Percentiles rank a stretch among this genome's conserved stretches.
These are phyloP conservation scores for Pyrenophora teres DNA, from an alignment of 2,329 filamentous ascomycete genomes.

Conservation along the genomic window DNA sequence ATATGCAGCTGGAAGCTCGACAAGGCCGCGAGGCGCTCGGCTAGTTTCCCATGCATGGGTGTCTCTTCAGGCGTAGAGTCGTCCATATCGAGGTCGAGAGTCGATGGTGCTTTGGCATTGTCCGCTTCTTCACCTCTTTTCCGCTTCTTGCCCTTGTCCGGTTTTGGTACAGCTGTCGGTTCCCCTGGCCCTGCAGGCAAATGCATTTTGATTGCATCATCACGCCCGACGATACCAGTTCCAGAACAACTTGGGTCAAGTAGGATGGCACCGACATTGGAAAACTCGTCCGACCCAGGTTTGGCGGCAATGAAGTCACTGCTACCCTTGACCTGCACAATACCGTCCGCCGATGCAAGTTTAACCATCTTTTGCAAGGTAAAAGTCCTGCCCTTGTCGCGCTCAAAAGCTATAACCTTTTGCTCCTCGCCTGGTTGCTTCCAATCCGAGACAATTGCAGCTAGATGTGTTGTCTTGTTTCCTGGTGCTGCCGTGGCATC, in stretches of 20 bases:
- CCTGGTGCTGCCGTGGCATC: conserved; percentile 94
- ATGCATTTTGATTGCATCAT: conserved; percentile 70
- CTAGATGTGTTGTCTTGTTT: conserved; percentile 95
- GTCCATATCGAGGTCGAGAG: conserved; percentile 32
- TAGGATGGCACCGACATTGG: conserved; percentile 76
- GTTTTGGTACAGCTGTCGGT: conserved; percentile 28
- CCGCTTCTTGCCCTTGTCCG: conserved; percentile 39
- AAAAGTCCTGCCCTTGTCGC: conserved; percentile 70
- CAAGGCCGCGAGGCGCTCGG: conserved; percentile 70
- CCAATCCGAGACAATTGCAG: conserved; percentile 67
- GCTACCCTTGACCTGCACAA: conserved; percentile 71
- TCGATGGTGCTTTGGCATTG: conserved; percentile 12
- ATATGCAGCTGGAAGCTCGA: conserved; percentile 82
- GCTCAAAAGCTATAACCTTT: conserved; percentile 78
- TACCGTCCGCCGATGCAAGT: conserved; percentile 69
- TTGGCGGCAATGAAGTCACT: conserved; percentile 83
- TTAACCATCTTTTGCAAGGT: conserved; percentile 85
- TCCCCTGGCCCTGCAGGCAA: conserved; percentile 51
- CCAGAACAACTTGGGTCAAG: conserved; percentile 95
- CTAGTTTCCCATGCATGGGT: conserved; percentile 37
- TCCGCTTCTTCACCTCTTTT: conserved; percentile 28
- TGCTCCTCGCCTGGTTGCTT: conserved; percentile 34
- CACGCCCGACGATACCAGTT: conserved; percentile 88
- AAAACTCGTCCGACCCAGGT: conserved; percentile 65
- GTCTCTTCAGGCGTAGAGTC: conserved; percentile 48